Evolutionary conservation across 768 basidiomycete genomes (phyloP).

Genomic region (Naganishia vishniacii): DNA sequence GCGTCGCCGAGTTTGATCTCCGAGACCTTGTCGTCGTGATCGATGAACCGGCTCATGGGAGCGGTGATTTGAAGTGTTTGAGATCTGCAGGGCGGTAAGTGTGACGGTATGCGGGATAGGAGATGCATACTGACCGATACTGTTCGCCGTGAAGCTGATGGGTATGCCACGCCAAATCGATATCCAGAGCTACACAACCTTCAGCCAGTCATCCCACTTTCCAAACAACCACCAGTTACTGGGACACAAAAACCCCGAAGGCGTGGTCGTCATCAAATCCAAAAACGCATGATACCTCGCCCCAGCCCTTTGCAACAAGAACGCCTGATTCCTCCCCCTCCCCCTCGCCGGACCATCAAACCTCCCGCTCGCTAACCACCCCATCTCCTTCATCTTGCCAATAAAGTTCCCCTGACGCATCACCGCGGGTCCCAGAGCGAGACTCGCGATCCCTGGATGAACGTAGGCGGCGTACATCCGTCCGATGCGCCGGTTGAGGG

Average conservation of each 20-base stretch:
- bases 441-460: background rate
- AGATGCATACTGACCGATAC: conserved; percentile 46
- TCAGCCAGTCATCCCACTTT: conserved; percentile 35
- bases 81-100: background rate
- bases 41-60: conserved; percentile 25
- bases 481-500: background rate
- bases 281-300: conserved; percentile 33
- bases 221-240: background rate
- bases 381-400: conserved; percentile 33
- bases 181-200: conserved; percentile 60
- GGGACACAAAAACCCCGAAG: conserved; percentile 33
- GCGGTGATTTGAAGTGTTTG: background rate
- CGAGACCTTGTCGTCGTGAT: conserved; percentile 31
- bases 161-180: conserved; percentile 71
- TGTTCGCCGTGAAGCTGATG: conserved; percentile 58
- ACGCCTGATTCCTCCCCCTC: conserved; percentile 11
- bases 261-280: conserved; percentile 32
- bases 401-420: conserved; percentile 35
- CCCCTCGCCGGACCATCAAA: too few species aligned
- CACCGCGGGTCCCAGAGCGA: conserved; percentile 31
- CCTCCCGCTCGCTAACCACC: conserved; percentile 30
- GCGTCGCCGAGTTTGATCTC: conserved; percentile 23
- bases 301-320: conserved; percentile 28
- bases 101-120: background rate
- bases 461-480: conserved; percentile 23